Evolutionary conservation across 768 basidiomycete species (phyloP).

Genomic region (Naganishia vishniacii): DNA sequence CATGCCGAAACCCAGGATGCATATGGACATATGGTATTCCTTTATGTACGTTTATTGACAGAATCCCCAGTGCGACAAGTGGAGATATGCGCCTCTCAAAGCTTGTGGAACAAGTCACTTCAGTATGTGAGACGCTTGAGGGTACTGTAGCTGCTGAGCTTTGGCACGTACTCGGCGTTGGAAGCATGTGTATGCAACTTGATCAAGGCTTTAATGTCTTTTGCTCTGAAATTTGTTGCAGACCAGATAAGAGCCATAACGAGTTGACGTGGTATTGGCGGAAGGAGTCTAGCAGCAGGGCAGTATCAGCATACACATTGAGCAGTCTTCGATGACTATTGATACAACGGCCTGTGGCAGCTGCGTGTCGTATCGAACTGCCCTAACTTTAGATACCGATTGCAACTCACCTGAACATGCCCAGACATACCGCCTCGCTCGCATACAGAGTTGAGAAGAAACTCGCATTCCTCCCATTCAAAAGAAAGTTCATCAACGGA

Average conservation of each 20-base stretch:
- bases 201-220: conserved; percentile 24
- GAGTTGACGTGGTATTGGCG: conserved; percentile 44
- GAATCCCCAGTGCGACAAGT: conserved; percentile 36
- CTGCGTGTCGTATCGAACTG: no score
- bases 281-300: conserved; percentile 32
- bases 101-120: no score
- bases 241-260: conserved; percentile 43
- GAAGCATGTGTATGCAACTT: conserved; percentile 28
- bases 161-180: conserved; percentile 32
- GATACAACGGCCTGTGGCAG: no score
- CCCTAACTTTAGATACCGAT: no score
- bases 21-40: conserved; percentile 32
- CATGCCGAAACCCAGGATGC: conserved; percentile 39
- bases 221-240: conserved; percentile 18
- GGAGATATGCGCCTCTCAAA: conserved; percentile 1
- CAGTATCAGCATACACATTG: not conserved
- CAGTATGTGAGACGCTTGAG: no score
- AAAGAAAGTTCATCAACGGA: conserved; percentile 42
- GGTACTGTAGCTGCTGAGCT: no score
- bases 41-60: conserved; percentile 26
- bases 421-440: conserved; percentile 45
- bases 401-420: conserved; percentile 40
- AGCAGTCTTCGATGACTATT: not conserved
- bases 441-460: conserved; percentile 44
- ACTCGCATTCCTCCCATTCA: conserved; percentile 37